These are phyloP conservation scores for Xanthoceras sorbifolium DNA, from an alignment of 345 rosid genomes.

Conservation along the genomic window DNA sequence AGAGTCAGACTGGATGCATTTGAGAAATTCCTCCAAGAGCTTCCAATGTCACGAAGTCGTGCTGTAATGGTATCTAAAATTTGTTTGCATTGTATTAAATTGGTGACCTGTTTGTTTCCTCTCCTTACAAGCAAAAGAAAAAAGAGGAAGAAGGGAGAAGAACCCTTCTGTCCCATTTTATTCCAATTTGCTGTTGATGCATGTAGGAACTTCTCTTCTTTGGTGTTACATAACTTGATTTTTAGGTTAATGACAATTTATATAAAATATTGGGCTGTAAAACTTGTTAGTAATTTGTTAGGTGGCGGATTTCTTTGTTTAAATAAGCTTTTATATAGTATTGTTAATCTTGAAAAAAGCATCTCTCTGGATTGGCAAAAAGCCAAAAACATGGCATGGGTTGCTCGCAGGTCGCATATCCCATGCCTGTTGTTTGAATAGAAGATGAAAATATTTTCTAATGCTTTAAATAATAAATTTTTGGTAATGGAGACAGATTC, in stretches of 20 bases:
- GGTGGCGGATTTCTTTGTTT: neutral
- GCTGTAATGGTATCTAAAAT: constrained; percentile 83
- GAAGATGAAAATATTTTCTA: neutral
- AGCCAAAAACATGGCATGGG: too few relatives aligned
- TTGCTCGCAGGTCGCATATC: neutral
- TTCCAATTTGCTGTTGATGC: constrained; percentile 13
- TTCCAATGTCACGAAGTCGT: constrained; percentile 89
- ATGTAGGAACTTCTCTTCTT: constrained; percentile 10
- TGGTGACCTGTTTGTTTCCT: constrained; percentile 26
- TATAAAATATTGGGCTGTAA: neutral
- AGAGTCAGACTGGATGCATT: constrained; percentile 92
- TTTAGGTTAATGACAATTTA: neutral
- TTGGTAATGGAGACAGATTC: neutral
- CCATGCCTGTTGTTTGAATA: neutral
- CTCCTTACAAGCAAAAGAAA: neutral
- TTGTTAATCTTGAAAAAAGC: neutral
- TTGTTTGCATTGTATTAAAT: constrained; percentile 44
- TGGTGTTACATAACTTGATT: constrained; percentile 2
- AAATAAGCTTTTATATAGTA: too few relatives aligned
- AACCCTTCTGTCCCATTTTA: constrained; percentile 7
- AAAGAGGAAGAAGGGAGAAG: constrained; percentile 13
- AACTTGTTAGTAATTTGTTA: neutral
- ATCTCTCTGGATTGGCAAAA: neutral
- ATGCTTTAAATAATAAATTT: neutral
- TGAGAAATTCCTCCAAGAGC: constrained; percentile 91